Base-by-base conservation (phyloP, 78 protist species). In the Dictyostelium purpureum region DNA sequence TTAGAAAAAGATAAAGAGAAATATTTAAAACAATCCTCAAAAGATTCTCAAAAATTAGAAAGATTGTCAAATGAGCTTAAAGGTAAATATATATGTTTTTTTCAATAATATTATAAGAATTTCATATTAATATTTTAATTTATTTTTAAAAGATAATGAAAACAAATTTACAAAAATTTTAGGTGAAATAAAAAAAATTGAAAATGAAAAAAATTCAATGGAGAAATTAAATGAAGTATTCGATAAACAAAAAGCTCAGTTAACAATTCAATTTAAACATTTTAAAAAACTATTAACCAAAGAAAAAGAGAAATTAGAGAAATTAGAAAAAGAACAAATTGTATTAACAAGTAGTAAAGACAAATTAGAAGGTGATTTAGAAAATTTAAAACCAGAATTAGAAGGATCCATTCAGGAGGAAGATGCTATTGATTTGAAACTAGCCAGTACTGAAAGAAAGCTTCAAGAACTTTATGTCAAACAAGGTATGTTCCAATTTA, bases 401-500 rank as follows among this genome's bases (percentile, higher is more conserved):
- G 54, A 76, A 37, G 75, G 74, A 35, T 43, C 65, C 6, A 54
- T 43, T 1, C 28, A 11, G 5, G 38, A 92, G 47, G 77, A 75
- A 59, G 70, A n/a, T 6, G 69, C 43, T 6, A 33, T 90, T 14
- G 80, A 79, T 14, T 47, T 43, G 7, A 66, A 54, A 45, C 24
- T 82, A 4, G 26, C 61, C 1, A 35, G 78, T n/a, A 19, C 52
- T 10, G 87, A 83, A 12, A 74, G 83, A 10, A 82, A 77, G 19
- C 43, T 80, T 2, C 71, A 81, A 45, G 92, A 93, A n/a, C 61
- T 96, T 18, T 81, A 89, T 31, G 90, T 97, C 57, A 97, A 97
- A 87, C 90, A 66, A 35, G 97, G 97, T 35, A 65, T 52, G 52
- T 43, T 51, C 2, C 94, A 96, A 82, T 98, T 96, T 56, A 31